Percentiles rank a stretch among this genome's conserved stretches.
These are phyloP conservation scores for Rhodamnia rubescens DNA, from an alignment of 345 rosid species.

Conservation along the genomic window DNA sequence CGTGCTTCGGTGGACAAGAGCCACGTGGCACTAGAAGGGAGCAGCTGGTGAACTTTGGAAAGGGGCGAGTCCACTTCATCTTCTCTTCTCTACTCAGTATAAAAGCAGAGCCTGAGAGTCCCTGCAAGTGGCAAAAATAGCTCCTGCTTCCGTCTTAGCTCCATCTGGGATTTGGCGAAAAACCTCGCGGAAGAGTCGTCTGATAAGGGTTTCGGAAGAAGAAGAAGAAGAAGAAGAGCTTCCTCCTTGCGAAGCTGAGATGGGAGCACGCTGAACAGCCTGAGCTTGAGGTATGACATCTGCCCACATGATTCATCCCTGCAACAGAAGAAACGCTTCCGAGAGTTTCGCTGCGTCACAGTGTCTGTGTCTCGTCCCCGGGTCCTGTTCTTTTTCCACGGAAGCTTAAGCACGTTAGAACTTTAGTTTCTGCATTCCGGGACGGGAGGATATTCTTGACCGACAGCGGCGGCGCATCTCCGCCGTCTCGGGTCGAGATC, in stretches of 20 bases:
- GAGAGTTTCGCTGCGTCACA: background rate
- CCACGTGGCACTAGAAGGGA: background rate
- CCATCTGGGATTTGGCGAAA: background rate
- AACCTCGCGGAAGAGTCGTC: background rate
- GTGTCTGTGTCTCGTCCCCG: background rate
- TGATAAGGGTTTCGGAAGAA: background rate
- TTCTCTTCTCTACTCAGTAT: background rate
- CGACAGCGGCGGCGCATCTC: background rate
- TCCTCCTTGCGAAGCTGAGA: background rate
- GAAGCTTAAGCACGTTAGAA: background rate
- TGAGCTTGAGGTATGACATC: background rate
- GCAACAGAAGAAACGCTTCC: no score
- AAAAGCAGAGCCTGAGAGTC: background rate
- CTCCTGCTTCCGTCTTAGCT: background rate
- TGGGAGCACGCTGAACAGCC: background rate
- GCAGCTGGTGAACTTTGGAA: background rate
- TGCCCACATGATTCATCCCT: background rate
- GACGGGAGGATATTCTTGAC: background rate
- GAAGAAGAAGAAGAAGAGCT: background rate
- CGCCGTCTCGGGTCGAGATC: background rate
- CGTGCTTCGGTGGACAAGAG: background rate
- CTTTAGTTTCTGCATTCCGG: background rate
- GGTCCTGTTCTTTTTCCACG: background rate
- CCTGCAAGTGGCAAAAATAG: background rate
- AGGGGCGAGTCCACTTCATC: background rate